phyloP scores from a whole-genome alignment of 1,284 basidiomycete species.

The Pascua sp. region DNA sequence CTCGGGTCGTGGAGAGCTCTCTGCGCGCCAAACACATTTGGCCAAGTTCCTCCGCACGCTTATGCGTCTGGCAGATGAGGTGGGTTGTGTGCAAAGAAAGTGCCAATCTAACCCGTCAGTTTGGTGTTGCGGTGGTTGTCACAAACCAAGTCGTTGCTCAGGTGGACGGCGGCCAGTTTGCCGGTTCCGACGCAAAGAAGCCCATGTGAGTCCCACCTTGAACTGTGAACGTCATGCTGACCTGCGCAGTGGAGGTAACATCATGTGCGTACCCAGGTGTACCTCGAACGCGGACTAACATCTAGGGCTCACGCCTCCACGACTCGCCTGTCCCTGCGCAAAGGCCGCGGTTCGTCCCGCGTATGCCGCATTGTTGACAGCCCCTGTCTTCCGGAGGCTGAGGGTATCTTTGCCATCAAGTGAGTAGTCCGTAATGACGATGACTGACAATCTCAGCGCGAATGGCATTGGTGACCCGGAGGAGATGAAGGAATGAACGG shows the following conservation, averaged over 20 bases:
- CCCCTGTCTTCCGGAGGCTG: slow-evolving; percentile 94
- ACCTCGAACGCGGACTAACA: neutral
- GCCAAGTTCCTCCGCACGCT: slow-evolving; percentile 93
- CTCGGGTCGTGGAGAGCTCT: slow-evolving; percentile 90
- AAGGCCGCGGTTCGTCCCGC: slow-evolving; percentile 86
- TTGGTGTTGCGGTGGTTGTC: slow-evolving; percentile 94
- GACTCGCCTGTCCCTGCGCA: slow-evolving; percentile 88
- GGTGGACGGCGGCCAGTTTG: slow-evolving; percentile 87
- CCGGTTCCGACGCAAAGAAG: slow-evolving; percentile 79
- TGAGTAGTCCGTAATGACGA: slow-evolving; percentile 23
- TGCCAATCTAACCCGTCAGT: slow-evolving; percentile 55
- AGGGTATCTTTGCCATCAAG: slow-evolving; percentile 92
- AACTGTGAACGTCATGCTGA: slow-evolving; percentile 11
- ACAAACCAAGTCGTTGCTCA: slow-evolving; percentile 99
- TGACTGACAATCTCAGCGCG: slow-evolving; percentile 38
- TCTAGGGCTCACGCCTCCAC: slow-evolving; percentile 80
- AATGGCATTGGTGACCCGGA: slow-evolving; percentile 89
- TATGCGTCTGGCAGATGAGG: slow-evolving; percentile 93
- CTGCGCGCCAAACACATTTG: slow-evolving; percentile 92
- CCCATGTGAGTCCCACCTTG: slow-evolving; percentile 59
- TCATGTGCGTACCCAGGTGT: slow-evolving; percentile 55
- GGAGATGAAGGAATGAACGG: slow-evolving; percentile 60
- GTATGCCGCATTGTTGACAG: slow-evolving; percentile 98
- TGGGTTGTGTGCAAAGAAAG: slow-evolving; percentile 46
- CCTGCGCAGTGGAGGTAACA: slow-evolving; percentile 69